Evolutionary conservation across 2,329 filamentous ascomycete genomes (phyloP), one percentile per base, ranked within the genome.

Genomic region (Xylariaceae sp.): DNA sequence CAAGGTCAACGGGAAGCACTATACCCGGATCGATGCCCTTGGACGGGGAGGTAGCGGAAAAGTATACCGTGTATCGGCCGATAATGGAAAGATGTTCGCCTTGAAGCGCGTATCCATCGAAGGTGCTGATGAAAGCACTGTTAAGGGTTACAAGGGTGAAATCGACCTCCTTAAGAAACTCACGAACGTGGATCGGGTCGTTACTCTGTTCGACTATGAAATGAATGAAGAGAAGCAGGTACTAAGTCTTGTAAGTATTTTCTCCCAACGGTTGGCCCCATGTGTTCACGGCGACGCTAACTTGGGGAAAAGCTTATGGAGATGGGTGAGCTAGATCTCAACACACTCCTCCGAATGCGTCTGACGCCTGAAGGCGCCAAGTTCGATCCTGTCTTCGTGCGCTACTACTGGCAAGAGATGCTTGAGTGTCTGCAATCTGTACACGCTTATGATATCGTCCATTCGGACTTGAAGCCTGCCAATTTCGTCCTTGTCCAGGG

Each of bases 341-440:
- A 94, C 59, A 88, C 85, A 41, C 81, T 97, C 40, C 76, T 98
- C 50, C 83, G 82, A 28, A 78, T 83, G 50, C 81, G 83, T 9
- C 71, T 87, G 55, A 87, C 83, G 56, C 78, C 74, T 0, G 84
- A 89, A 46, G 79, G 85, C 40, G 79, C 87, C 30, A 79, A 76
- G 45, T 85, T 98, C 46, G 93, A 98, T 60, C 77, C 88, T 2
- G 87, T 85, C 39, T 96, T 97, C 63, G 89, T 93, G 11, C 85
- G 93, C n/a, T 94, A 87, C 66, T 95, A 95, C 72, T 98, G 93
- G 93, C 93, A 95, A 64, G 93, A 98, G 67, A 98, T 98, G 93
- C 82, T 98, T 15, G 89, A 95, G 63, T 97, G 93, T 61, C 81
- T 98, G 4, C 80, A 87, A 52, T 81, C 91, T 1, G 89, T 98